Conservation (phyloP, 805 yeast genomes). For the Wickerhamomyces bovis region DNA sequence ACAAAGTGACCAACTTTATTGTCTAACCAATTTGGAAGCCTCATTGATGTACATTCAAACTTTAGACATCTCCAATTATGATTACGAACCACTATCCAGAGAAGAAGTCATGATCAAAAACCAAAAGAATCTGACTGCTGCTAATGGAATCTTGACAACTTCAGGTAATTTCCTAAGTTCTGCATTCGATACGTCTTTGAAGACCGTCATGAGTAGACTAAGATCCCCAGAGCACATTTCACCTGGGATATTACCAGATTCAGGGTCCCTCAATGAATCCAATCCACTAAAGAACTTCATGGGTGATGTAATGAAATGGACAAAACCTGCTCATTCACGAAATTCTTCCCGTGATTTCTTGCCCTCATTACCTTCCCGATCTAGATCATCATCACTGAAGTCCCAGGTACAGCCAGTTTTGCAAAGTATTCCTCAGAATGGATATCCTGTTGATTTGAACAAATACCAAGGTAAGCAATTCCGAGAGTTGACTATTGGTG, state of each 20-base stretch:
- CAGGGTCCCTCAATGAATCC: not conserved
- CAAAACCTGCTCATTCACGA: not conserved
- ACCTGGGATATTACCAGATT: not conserved
- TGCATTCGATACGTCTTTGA: conserved; percentile 13
- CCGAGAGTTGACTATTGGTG: conserved; percentile 12
- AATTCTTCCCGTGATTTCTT: conserved; percentile 1
- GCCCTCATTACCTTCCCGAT: not conserved
- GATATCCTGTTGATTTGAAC: conserved; percentile 7
- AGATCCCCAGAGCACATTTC: not conserved
- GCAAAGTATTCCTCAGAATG: not conserved
- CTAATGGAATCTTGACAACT: not conserved
- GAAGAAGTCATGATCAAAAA: conserved; percentile 9
- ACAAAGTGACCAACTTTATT: conserved; percentile 16
- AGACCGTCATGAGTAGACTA: conserved; percentile 8
- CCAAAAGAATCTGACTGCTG: not conserved
- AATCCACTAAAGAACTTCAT: conserved; percentile 19
- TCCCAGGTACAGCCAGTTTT: not conserved
- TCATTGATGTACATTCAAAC: conserved; percentile 16
- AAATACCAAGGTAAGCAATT: conserved; percentile 13
- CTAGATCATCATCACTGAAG: not conserved
- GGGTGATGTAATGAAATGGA: conserved; percentile 8
- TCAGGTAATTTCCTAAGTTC: not conserved
- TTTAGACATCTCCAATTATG: conserved; percentile 9
- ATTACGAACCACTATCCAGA: conserved; percentile 6
- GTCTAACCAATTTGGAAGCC: conserved; percentile 24